Evolutionary conservation across 2,329 filamentous ascomycete genomes (phyloP).

Genomic region (Phialophora macrospora): DNA sequence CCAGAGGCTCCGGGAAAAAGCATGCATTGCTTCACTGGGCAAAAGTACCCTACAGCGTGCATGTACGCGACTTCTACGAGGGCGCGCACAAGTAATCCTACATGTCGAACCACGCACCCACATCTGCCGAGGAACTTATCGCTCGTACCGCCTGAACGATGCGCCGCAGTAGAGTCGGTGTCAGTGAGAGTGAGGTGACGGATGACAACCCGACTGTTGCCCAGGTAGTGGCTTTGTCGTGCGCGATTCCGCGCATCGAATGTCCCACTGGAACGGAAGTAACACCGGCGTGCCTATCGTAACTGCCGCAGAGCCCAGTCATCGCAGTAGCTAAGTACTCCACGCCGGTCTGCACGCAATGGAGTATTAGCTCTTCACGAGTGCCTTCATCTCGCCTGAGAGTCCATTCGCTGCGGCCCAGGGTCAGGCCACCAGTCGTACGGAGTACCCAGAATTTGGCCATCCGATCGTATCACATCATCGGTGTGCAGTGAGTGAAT

Average conservation of each 20-base stretch:
- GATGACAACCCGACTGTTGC: not conserved
- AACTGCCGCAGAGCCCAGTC: not conserved
- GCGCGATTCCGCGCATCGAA: constrained; percentile 6
- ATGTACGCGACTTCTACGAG: not conserved
- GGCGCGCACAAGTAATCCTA: not conserved
- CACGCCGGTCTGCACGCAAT: constrained; percentile 6
- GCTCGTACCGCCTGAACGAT: not conserved
- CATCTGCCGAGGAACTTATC: not conserved
- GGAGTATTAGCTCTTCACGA: constrained; percentile 2
- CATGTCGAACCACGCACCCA: not conserved
- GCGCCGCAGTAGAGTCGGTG: not conserved
- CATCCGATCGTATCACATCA: constrained; percentile 13
- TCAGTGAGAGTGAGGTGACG: not conserved
- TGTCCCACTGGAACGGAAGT: not conserved
- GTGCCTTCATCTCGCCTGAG: not conserved
- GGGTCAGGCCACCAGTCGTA: constrained; percentile 10
- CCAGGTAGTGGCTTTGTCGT: not conserved
- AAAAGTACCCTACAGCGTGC: constrained; percentile 5
- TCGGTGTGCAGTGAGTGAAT: constrained; percentile 4
- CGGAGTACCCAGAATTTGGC: not conserved
- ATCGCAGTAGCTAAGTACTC: constrained; percentile 1
- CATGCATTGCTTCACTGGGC: not conserved
- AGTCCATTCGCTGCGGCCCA: not conserved
- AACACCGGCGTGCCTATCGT: not conserved
- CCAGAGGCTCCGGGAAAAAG: not conserved